phyloP scores from a whole-genome alignment of 495 filamentous ascomycete species.

The Mytilinidion resinicola region DNA sequence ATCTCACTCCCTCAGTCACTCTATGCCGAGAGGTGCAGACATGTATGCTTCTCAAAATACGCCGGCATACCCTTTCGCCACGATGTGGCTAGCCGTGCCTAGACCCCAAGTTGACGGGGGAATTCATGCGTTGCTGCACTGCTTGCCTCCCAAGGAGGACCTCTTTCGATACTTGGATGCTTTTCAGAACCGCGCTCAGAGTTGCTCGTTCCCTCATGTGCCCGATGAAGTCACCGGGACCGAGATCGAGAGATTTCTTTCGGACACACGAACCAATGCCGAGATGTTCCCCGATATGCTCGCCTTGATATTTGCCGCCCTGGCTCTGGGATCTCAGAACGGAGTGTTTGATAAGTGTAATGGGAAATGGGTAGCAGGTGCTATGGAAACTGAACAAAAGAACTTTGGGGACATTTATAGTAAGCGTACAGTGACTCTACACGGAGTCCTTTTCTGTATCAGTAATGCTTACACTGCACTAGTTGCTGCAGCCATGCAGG shows the following conservation, averaged over 20 bases:
- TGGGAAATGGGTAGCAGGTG: conserved; percentile 36
- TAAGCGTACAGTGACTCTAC: conserved; percentile 17
- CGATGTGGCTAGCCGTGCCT: conserved; percentile 32
- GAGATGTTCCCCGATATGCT: conserved; percentile 42
- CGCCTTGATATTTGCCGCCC: conserved; percentile 43
- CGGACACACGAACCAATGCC: conserved; percentile 38
- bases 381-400: conserved; percentile 34
- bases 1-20: conserved; percentile 32
- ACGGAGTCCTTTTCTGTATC: background rate
- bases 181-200: conserved; percentile 40
- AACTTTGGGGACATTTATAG: conserved; percentile 39
- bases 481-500: conserved; percentile 40
- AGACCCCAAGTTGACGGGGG: conserved; percentile 13
- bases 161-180: conserved; percentile 37
- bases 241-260: conserved; percentile 41
- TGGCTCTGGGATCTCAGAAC: conserved; percentile 42
- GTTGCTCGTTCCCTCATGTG: conserved; percentile 42
- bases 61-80: conserved; percentile 36
- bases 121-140: conserved; percentile 29
- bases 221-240: conserved; percentile 39
- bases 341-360: conserved; percentile 41
- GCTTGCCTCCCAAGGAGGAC: conserved; percentile 35
- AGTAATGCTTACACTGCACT: background rate
- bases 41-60: conserved; percentile 34
- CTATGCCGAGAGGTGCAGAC: conserved; percentile 36